Conservation (phyloP, 2,329 filamentous ascomycete genomes). For the Aspergillus neotritici region DNA sequence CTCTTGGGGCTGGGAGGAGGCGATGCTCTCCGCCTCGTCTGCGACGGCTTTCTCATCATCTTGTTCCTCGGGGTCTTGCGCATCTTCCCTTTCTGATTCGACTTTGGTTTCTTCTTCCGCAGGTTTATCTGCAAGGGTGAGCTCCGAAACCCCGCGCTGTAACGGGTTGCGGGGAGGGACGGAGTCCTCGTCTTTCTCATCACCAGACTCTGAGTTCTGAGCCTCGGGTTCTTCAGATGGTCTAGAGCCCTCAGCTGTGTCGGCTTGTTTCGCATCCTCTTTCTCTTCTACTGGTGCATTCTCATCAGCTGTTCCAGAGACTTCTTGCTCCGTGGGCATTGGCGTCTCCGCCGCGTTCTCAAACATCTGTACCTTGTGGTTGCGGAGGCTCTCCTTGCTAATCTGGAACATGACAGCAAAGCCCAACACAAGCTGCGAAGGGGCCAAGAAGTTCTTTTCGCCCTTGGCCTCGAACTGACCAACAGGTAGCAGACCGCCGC, state of each 20-base stretch:
- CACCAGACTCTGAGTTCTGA: conserved; percentile 18
- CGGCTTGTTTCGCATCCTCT: conserved; percentile 18
- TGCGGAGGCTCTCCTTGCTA: conserved; percentile 77
- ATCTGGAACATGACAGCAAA: conserved; percentile 84
- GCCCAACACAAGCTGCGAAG: conserved; percentile 78
- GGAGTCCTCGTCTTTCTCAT: conserved; percentile 14
- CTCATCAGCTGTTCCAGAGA: conserved; percentile 19
- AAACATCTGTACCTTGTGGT: conserved; percentile 69
- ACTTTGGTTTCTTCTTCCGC: conserved; percentile 22
- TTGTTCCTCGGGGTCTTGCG: conserved; percentile 14
- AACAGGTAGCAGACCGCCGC: conserved; percentile 69
- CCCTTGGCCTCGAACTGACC: conserved; percentile 78
- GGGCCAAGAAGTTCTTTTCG: conserved; percentile 85
- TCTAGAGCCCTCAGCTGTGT: conserved; percentile 20
- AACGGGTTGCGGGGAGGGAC: conserved; percentile 13
- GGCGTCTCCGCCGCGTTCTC: conserved; percentile 27
- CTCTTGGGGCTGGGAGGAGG: conserved; percentile 12
- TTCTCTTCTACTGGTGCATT: conserved; percentile 29
- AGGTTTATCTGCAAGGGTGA: conserved; percentile 18
- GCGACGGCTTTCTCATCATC: conserved; percentile 1
- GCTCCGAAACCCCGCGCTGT: conserved; percentile 14
- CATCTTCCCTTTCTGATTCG: conserved; percentile 39
- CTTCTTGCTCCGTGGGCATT: conserved; percentile 18
- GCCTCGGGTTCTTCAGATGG: conserved; percentile 17
- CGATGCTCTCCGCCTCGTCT: conserved; percentile 10